Conservation (phyloP, 2,329 filamentous ascomycete genomes). For the Trichoderma atroviride region DNA sequence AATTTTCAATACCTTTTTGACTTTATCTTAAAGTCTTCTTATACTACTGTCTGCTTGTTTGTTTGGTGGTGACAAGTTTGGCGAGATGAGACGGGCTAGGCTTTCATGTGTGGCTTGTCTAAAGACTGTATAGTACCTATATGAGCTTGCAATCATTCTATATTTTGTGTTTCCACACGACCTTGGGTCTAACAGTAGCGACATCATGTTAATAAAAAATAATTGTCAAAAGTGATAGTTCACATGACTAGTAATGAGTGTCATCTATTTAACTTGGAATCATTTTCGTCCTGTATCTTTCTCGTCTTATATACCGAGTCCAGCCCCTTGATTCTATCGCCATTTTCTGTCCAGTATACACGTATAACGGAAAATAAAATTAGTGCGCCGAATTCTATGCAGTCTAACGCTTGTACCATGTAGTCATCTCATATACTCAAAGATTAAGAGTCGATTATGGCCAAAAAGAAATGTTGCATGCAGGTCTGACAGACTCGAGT, state of each 20-base stretch:
- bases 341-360: neutral
- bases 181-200: neutral
- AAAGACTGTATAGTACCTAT: neutral
- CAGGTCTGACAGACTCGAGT: neutral
- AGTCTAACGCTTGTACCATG: neutral
- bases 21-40: neutral
- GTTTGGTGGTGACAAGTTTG: neutral
- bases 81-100: neutral
- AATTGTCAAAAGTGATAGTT: neutral
- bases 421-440: neutral
- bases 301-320: neutral
- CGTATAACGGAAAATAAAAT: neutral
- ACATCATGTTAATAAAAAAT: neutral
- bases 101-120: neutral
- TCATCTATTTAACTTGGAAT: neutral
- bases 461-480: neutral
- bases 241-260: neutral
- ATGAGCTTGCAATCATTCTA: neutral
- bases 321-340: neutral
- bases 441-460: neutral
- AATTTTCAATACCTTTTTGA: neutral
- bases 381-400: neutral
- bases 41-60: neutral
- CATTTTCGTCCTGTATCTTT: neutral
- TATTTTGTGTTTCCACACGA: neutral